phyloP scores from a whole-genome alignment of 2,329 filamentous ascomycete species.

The Sordariomycetes sp. region DNA sequence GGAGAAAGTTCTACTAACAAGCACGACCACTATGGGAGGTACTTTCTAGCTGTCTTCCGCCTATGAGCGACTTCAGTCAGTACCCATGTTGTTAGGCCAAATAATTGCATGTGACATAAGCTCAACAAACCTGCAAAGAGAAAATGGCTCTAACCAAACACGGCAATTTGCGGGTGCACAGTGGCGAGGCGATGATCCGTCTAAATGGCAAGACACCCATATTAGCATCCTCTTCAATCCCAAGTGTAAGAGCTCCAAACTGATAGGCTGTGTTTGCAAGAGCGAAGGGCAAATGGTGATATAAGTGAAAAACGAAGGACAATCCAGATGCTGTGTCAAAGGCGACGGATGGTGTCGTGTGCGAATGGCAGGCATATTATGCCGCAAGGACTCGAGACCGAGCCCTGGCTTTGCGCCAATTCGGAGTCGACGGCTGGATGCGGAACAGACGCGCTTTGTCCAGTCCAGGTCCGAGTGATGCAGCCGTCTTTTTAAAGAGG shows the following conservation, averaged over 20 bases:
- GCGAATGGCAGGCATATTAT: neutral
- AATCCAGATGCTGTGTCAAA: neutral
- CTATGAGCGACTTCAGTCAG: neutral
- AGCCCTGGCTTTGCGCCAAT: neutral
- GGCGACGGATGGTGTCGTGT: neutral
- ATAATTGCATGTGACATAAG: neutral
- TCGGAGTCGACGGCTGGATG: neutral
- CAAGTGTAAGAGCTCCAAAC: neutral
- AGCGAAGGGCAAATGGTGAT: neutral
- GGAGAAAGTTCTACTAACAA: neutral
- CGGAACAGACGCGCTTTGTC: neutral
- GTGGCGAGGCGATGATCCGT: neutral
- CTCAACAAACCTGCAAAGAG: neutral
- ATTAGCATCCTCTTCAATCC: constrained; percentile 2
- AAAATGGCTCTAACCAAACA: constrained; percentile 2
- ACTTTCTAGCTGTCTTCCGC: neutral
- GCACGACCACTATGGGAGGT: neutral
- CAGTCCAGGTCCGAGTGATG: neutral
- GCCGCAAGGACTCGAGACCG: neutral
- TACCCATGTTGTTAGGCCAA: neutral
- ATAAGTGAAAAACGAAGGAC: neutral
- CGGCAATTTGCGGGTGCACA: neutral
- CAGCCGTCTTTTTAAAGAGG: neutral
- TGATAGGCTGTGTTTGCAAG: neutral
- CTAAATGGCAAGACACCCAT: neutral